Evolutionary conservation across 805 yeast species (phyloP).

Genomic region (Teunomyces pallodes): DNA sequence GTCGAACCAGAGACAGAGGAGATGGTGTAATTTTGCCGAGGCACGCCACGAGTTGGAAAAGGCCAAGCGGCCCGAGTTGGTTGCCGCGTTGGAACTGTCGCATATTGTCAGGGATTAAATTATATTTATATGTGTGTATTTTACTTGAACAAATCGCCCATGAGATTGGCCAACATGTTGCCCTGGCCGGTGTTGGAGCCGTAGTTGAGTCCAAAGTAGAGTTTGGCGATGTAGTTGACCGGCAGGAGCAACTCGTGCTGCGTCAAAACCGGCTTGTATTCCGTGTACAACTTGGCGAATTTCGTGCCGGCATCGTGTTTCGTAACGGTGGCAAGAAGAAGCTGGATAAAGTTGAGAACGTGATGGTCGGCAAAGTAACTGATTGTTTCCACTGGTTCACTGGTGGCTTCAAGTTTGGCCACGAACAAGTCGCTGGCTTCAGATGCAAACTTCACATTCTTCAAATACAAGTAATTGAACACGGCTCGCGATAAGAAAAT

Average conservation of each 20-base stretch:
- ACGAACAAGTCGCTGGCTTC: conserved; percentile 27
- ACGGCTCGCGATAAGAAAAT: conserved; percentile 55
- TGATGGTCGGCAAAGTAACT: conserved; percentile 39
- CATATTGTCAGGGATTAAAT: conserved; percentile 39
- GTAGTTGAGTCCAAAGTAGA: conserved; percentile 55
- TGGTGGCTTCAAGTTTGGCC: conserved; percentile 11
- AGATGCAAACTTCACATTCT: conserved; percentile 60
- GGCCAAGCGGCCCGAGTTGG: conserved; percentile 65
- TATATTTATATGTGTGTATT: background rate
- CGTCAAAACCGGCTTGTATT: conserved; percentile 42
- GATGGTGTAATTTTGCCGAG: conserved; percentile 72
- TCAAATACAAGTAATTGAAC: conserved; percentile 68
- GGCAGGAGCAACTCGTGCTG: conserved; percentile 41
- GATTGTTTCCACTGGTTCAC: conserved; percentile 15
- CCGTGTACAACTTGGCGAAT: conserved; percentile 50
- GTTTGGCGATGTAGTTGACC: conserved; percentile 56
- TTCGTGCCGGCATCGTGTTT: conserved; percentile 34
- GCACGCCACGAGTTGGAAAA: conserved; percentile 58
- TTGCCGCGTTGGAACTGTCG: conserved; percentile 60
- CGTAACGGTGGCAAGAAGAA: conserved; percentile 59
- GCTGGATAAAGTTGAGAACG: conserved; percentile 65
- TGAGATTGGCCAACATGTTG: conserved; percentile 54
- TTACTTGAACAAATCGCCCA: conserved; percentile 53
- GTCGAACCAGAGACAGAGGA: conserved; percentile 52
- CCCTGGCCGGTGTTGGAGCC: conserved; percentile 41